These are phyloP conservation scores for Malania oleifera DNA, from an alignment of 164 flowering plant species.

Conservation along the genomic window DNA sequence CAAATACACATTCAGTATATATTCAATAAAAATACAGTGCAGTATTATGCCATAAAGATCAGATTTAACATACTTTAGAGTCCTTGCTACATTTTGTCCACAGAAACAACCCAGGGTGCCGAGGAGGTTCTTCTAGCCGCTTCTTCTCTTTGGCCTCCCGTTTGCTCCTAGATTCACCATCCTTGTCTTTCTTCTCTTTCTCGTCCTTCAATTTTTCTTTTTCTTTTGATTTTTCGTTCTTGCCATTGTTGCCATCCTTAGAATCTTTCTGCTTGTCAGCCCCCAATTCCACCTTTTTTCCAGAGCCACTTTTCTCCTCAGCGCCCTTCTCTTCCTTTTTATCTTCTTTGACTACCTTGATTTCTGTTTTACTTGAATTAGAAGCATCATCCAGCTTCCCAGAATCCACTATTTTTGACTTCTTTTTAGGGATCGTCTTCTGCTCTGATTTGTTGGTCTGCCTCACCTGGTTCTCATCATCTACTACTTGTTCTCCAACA, in stretches of 20 bases:
- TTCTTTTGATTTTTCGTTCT: conserved; percentile 25
- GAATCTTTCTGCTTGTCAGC: conserved; percentile 27
- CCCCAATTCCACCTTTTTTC: conserved; percentile 18
- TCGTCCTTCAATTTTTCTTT: conserved; percentile 39
- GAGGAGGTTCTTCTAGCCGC: conserved; percentile 71
- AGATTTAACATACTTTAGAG: conserved; percentile 53
- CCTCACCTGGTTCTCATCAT: conserved; percentile 17
- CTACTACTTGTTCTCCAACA: conserved; percentile 16
- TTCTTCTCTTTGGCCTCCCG: conserved; percentile 55
- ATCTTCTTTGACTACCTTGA: conserved; percentile 25
- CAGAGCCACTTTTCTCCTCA: conserved; percentile 25
- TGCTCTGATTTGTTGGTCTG: conserved; percentile 25
- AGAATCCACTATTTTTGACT: conserved; percentile 13
- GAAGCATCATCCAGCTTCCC: conserved; percentile 24
- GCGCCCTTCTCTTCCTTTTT: conserved; percentile 24
- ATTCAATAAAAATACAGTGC: not conserved
- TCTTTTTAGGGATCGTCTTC: conserved; percentile 15
- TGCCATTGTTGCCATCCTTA: conserved; percentile 34
- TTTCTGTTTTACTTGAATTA: conserved; percentile 23
- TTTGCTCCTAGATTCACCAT: conserved; percentile 38
- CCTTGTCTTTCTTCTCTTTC: conserved; percentile 41
- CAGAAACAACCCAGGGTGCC: conserved; percentile 75
- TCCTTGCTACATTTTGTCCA: conserved; percentile 62
- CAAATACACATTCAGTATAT: not conserved
- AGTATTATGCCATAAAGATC: not conserved